Base-by-base conservation (phyloP, 768 basidiomycete genomes). In the Collybia sp. region DNA sequence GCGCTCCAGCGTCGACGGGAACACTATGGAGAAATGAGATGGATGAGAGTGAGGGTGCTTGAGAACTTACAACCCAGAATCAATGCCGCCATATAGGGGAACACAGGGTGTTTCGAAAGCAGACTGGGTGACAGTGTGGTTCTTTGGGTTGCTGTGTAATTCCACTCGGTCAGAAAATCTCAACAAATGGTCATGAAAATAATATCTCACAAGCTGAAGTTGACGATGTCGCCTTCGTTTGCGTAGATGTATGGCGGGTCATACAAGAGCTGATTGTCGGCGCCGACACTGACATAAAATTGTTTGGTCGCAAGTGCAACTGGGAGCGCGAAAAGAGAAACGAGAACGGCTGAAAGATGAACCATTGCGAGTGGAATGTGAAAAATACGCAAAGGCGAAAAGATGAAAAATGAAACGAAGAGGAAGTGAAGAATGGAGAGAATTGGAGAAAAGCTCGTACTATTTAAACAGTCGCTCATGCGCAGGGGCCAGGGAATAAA, bases 141-240 rank as follows among this genome's bases (percentile, higher is more conserved):
- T 72, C 53, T 75, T 75, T 35, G 72, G 70, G 50, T 68, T 65
- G 58, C 71, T 75, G 40, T 18, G 10, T 31, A 37, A 41, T 13
- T 35, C 18, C 3, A 34, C 42, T 15, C 2, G 25, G 18, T 31
- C 30, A 39, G 13, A 12, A n/a, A 31, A 40, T 9, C 39, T n/a
- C 10, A 31, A 31, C 37, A 3, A 31, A 34, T 45, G 15, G n/a
- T 45, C 58, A 46, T 60, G 66, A 43, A 56, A n/a, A n/a, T n/a
- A n/a, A n/a, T 50, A 53, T 68, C 75, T 52, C 55, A 69, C 73
- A 80, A 80, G 25, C 56, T 64, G 52, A 81, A 80, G 37, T 63
- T 59, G 12, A 82, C 64, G 1, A 57, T 60, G 49, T 81, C 78
- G 2, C 77, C 76, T 9, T 61, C 45, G 12, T 59, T 54, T 6